Base-by-base conservation (phyloP, 805 yeast species). In the Metschnikowia gelsemii region DNA sequence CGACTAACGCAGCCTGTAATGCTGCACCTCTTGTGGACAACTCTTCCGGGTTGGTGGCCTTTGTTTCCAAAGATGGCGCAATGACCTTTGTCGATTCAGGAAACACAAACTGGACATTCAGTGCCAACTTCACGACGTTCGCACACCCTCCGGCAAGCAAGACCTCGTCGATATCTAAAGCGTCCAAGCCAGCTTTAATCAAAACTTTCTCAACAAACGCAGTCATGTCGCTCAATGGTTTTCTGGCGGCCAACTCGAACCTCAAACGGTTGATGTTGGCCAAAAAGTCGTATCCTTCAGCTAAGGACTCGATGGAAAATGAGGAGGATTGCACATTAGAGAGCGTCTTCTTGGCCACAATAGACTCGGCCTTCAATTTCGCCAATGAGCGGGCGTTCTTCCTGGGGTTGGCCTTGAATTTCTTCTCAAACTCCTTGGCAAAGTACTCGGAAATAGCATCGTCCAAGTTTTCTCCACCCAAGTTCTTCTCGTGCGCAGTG, bases 11-110 rank as follows among this genome's bases (percentile, higher is more conserved):
- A 38, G 96, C 99, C 76, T 93, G 98, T 62, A 91, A 77, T 49
- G 98, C 96, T 45, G 96, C 95, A 69, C 99, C 99, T 60, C 95
- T 83, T 51, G 95, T 82, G 51, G 84, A 73, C 58, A 89, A 75
- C 72, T 93, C 98, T 59, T 87, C 82, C 46, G 99, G 97, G 68
- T 87, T 79, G 47, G 82, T 62, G 43, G 93, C 86, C 68, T 87
- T 88, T 47, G 85, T 55, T 63, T 87, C 91, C 47, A 75, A 59
- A 17, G 56, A 42, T 51, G 98, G 96, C 19, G 97, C 82, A 47
- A 81, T 72, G 40, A 90, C 76, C 39, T 71, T 76, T 41, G 88
- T 82, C 35, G 83, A 63, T 63, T 85, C 93, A 50, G 95, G 95
- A 80, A 91, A 91, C 38, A 88, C 57, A 43, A 76, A 72, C 51